These are phyloP conservation scores for Spathaspora sp. DNA, from an alignment of 805 yeast species.

Conservation along the genomic window DNA sequence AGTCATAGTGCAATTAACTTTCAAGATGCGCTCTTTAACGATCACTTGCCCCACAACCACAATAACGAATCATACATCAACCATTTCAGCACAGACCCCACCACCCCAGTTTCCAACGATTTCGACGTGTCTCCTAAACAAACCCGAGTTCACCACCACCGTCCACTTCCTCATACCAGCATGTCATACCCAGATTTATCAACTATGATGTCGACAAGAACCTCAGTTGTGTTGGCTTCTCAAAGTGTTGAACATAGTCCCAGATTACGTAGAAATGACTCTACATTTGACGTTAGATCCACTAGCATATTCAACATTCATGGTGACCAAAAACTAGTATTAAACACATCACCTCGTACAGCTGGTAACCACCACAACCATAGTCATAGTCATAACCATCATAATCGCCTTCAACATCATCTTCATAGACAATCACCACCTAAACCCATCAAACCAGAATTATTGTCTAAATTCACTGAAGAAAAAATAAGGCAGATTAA, in stretches of 20 bases:
- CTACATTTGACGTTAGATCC: not conserved
- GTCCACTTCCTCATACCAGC: not conserved
- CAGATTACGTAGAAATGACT: not conserved
- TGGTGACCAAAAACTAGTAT: not conserved
- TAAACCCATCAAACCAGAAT: conserved; percentile 2
- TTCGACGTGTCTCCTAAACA: conserved; percentile 3
- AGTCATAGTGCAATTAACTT: not conserved
- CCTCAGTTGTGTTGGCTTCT: conserved; percentile 1
- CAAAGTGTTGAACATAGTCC: conserved; percentile 3
- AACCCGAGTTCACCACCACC: not conserved
- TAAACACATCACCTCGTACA: not conserved
- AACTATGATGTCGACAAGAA: not conserved
- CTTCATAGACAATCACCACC: conserved; percentile 1
- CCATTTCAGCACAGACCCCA: conserved; percentile 1
- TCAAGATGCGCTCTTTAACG: not conserved
- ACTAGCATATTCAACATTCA: not conserved
- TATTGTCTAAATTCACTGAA: conserved; percentile 1
- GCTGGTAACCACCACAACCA: not conserved
- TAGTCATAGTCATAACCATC: not conserved
- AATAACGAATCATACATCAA: not conserved
- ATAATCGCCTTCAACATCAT: not conserved
- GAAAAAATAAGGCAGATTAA: conserved; percentile 1
- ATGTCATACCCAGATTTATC: conserved; percentile 3
- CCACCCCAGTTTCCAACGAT: conserved; percentile 1
- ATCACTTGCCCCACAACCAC: not conserved